Conservation (phyloP, 257 asterid genomes). For the Coffea eugenioides region DNA sequence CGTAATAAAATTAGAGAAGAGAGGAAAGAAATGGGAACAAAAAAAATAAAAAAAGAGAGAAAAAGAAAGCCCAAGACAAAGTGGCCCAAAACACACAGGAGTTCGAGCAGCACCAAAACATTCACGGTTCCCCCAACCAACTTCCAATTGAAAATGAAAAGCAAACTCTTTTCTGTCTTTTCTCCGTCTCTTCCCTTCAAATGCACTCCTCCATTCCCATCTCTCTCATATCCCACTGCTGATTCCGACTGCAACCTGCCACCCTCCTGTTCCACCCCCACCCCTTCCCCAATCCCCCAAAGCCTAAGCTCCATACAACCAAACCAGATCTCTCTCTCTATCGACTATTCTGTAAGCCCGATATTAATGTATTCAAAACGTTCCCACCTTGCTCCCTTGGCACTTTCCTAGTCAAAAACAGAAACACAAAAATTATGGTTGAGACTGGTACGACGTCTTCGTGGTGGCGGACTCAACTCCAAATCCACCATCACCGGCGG, state of each 20-base stretch:
- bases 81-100: not conserved
- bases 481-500: conserved; percentile 32
- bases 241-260: conserved; percentile 35
- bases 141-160: conserved; percentile 2
- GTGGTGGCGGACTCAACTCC: conserved; percentile 21
- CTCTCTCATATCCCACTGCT: conserved; percentile 23
- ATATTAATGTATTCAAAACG: not conserved
- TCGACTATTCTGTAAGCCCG: not conserved
- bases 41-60: no score
- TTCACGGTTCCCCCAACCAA: not conserved
- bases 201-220: conserved; percentile 34
- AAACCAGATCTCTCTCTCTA: not conserved
- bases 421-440: conserved; percentile 14
- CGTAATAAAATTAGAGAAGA: no score
- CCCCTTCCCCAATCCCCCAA: not conserved
- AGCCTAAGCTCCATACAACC: not conserved
- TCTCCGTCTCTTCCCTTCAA: conserved; percentile 50
- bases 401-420: not conserved
- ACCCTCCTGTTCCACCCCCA: conserved; percentile 31
- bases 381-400: conserved; percentile 8
- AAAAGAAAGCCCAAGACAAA: not conserved
- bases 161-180: not conserved
- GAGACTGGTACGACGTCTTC: conserved; percentile 25
- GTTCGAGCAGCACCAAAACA: not conserved
- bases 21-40: no score